Conservation (phyloP, 2,329 filamentous ascomycete species). For the Fusarium sp. region DNA sequence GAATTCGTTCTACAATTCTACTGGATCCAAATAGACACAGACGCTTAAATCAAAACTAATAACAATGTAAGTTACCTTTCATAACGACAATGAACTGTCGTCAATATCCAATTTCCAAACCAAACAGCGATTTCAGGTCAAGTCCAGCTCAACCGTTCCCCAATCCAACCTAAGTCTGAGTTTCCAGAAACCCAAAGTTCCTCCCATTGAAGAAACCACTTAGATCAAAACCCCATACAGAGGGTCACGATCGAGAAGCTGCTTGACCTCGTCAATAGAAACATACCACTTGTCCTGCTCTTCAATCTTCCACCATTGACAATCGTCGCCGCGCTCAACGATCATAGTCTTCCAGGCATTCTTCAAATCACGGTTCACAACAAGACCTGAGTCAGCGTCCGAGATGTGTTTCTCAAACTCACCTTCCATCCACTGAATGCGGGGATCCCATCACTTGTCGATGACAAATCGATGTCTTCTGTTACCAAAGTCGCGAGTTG, state of each 20-base stretch:
- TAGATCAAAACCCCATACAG: neutral
- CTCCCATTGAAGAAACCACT: no score
- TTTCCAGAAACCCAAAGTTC: neutral
- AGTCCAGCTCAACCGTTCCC: neutral
- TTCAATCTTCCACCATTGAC: slow-evolving; percentile 7
- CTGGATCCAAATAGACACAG: no score
- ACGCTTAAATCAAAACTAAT: no score
- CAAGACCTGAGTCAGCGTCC: neutral
- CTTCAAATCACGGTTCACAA: neutral
- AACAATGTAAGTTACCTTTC: no score
- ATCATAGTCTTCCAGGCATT: neutral
- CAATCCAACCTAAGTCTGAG: neutral
- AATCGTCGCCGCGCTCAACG: neutral
- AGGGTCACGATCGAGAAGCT: neutral
- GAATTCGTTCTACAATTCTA: no score
- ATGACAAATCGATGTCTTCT: slow-evolving; percentile 15
- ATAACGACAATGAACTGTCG: no score
- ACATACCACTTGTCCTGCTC: slow-evolving; percentile 8
- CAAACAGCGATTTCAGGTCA: neutral
- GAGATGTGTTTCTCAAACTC: neutral
- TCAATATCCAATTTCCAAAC: neutral
- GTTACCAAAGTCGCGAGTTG: neutral
- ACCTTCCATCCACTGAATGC: slow-evolving; percentile 10
- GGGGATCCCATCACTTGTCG: slow-evolving; percentile 10
- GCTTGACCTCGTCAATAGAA: neutral